Evolutionary conservation across 2,329 filamentous ascomycete genomes (phyloP).

Genomic region (Zarea fungicola): DNA sequence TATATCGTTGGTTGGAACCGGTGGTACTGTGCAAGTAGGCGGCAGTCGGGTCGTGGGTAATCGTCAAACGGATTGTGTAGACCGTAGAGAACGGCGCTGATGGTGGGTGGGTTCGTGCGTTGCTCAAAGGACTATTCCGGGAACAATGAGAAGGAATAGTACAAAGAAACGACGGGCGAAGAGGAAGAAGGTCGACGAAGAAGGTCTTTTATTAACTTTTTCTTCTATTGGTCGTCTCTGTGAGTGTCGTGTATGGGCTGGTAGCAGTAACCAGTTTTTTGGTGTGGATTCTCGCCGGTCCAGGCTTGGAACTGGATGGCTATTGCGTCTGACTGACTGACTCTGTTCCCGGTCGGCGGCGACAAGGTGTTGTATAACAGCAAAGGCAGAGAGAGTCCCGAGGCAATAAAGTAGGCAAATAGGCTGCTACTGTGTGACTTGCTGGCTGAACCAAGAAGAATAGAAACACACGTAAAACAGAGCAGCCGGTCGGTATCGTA

Average conservation of each 20-base stretch:
- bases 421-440: no score
- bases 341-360: slow-evolving; percentile 7
- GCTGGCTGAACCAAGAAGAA: no score
- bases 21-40: no score
- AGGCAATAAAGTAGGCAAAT: no score
- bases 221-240: no score
- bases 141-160: not conserved
- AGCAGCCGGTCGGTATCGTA: not conserved
- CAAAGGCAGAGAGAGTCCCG: no score
- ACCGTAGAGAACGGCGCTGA: not conserved
- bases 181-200: no score
- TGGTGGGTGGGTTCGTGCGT: not conserved
- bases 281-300: not conserved
- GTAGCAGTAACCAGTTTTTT: slow-evolving; percentile 1
- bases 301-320: not conserved
- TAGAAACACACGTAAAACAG: not conserved
- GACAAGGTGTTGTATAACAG: slow-evolving; percentile 6
- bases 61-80: not conserved
- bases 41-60: not conserved
- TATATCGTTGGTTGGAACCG: not conserved
- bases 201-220: no score
- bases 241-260: no score
- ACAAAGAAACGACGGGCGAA: not conserved
- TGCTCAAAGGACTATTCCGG: not conserved
- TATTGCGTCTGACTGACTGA: slow-evolving; percentile 10